phyloP scores from a whole-genome alignment of 768 basidiomycete genomes.

The Trametes punicea region DNA sequence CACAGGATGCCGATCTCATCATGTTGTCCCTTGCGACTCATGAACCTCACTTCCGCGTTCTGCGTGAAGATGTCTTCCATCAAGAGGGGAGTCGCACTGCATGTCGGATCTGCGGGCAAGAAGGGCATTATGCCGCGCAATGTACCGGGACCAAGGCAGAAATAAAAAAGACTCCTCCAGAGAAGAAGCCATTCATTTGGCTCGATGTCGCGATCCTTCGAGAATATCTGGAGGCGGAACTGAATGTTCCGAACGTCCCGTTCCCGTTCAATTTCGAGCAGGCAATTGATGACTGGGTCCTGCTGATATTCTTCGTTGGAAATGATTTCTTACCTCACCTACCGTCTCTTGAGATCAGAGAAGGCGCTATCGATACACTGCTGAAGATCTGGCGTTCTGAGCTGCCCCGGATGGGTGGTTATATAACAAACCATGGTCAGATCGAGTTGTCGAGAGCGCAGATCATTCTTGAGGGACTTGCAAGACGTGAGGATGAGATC shows the following conservation, averaged over 20 bases:
- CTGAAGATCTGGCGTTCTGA: conserved; percentile 95
- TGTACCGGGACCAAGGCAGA: conserved; percentile 81
- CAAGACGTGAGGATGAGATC: conserved; percentile 93
- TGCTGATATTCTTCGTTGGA: conserved; percentile 99
- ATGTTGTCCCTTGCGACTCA: conserved; percentile 98
- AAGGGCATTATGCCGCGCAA: conserved; percentile 93
- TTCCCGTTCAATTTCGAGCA: conserved; percentile 94
- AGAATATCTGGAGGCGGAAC: conserved; percentile 97
- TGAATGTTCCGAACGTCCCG: conserved; percentile 70
- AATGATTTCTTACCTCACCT: conserved; percentile 99
- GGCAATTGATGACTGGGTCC: conserved; percentile 99
- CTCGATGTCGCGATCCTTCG: conserved; percentile 94
- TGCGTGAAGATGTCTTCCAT: conserved; percentile 96
- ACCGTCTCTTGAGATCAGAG: conserved; percentile 96
- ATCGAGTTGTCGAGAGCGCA: conserved; percentile 84
- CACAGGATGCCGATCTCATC: conserved; percentile 95
- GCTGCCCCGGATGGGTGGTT: conserved; percentile 94
- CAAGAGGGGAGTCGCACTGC: conserved; percentile 71
- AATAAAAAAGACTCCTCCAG: conserved; percentile 60
- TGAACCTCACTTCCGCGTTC: conserved; percentile 95
- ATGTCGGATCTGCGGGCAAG: conserved; percentile 92
- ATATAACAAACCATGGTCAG: conserved; percentile 89
- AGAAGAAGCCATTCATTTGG: conserved; percentile 98
- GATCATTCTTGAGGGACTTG: conserved; percentile 93
- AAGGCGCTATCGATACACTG: conserved; percentile 97